Conservation (phyloP, 768 basidiomycete genomes). For the Pholiota microspora region DNA sequence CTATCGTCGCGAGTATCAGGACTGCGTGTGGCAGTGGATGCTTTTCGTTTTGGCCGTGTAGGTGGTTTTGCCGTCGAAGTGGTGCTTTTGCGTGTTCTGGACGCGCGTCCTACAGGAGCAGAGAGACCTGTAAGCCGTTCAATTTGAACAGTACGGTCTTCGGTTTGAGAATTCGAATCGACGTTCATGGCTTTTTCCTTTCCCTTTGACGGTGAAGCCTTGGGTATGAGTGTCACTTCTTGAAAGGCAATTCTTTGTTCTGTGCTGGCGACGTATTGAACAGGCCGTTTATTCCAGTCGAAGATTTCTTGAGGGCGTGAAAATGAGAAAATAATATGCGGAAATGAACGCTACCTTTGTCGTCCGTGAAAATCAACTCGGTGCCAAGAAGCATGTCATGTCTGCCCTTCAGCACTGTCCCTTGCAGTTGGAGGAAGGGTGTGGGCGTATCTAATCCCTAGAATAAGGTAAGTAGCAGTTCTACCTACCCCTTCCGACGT, state of each 20-base stretch:
- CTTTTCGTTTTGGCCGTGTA: background rate
- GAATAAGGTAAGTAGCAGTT: background rate
- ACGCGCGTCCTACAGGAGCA: slow-evolving; percentile 17
- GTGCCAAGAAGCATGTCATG: slow-evolving; percentile 71
- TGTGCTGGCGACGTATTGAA: slow-evolving; percentile 58
- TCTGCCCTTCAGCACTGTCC: slow-evolving; percentile 69
- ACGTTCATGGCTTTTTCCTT: slow-evolving; percentile 11
- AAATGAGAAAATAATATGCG: background rate
- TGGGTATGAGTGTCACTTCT: slow-evolving; percentile 59
- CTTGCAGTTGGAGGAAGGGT: slow-evolving; percentile 75
- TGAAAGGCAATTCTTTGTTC: slow-evolving; percentile 72
- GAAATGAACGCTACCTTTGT: slow-evolving; percentile 39
- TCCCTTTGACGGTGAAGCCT: slow-evolving; percentile 19
- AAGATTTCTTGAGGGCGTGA: slow-evolving; percentile 29
- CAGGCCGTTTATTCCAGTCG: slow-evolving; percentile 47
- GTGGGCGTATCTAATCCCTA: slow-evolving; percentile 78
- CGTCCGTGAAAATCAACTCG: slow-evolving; percentile 73
- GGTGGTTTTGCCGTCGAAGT: background rate
- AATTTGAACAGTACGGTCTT: slow-evolving; percentile 12
- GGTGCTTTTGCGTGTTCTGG: slow-evolving; percentile 12
- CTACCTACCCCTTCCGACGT: slow-evolving; percentile 23
- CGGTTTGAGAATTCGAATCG: slow-evolving; percentile 4
- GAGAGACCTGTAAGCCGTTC: slow-evolving; percentile 26
- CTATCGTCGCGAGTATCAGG: slow-evolving; percentile 4
- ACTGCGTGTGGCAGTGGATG: background rate